These are phyloP conservation scores for Lactifluus subvellereus DNA, from an alignment of 768 basidiomycete species.

Conservation along the genomic window DNA sequence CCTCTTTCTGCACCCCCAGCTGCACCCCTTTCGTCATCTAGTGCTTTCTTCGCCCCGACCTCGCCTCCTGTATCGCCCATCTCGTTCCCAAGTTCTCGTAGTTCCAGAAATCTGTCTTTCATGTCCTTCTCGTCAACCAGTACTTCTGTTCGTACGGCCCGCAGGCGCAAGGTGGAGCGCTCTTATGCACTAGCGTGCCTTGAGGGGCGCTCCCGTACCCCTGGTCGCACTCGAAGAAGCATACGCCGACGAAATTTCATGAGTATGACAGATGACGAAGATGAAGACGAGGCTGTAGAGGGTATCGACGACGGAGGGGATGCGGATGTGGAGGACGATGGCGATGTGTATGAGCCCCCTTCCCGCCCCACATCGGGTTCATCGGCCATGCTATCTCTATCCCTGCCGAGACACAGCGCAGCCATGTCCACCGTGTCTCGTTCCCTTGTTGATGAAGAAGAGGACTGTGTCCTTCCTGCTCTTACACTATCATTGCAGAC, in stretches of 20 bases:
- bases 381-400: constrained; percentile 18
- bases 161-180: constrained; percentile 19
- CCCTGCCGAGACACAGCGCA: not conserved
- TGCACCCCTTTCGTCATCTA: not conserved
- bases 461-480: constrained; percentile 17
- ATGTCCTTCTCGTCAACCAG: constrained; percentile 22
- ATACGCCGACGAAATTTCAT: constrained; percentile 48
- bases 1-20: constrained; percentile 14
- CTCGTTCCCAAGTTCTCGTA: constrained; percentile 25
- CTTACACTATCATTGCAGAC: not conserved
- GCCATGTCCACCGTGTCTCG: not conserved
- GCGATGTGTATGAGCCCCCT: constrained; percentile 26
- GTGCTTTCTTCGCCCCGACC: not conserved
- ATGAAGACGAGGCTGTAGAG: constrained; percentile 32
- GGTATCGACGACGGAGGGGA: constrained; percentile 13
- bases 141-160: constrained; percentile 19
- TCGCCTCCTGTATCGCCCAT: constrained; percentile 1
- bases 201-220: constrained; percentile 44
- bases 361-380: constrained; percentile 10
- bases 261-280: constrained; percentile 63
- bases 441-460: constrained; percentile 14
- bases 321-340: constrained; percentile 30
- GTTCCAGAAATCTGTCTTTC: constrained; percentile 25
- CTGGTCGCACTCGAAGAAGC: constrained; percentile 24
- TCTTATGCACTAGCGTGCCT: constrained; percentile 52